These are phyloP conservation scores for Daldinia caldariorum DNA, from an alignment of 495 filamentous ascomycete species.

Conservation along the genomic window DNA sequence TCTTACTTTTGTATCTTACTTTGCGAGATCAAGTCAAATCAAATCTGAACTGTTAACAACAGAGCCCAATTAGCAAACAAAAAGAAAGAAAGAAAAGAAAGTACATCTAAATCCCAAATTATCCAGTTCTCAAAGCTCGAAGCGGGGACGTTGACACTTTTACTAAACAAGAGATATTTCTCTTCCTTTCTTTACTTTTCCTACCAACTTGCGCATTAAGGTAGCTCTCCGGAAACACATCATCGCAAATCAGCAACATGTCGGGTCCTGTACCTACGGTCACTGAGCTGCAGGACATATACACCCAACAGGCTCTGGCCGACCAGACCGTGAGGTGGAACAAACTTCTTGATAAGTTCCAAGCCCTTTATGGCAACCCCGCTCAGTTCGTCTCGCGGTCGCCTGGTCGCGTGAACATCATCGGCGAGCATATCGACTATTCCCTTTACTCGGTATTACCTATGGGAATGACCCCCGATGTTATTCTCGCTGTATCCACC, in stretches of 20 bases:
- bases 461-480: slow-evolving; percentile 92
- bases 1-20: neutral
- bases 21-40: neutral
- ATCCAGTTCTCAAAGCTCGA: slow-evolving; percentile 16
- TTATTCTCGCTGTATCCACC: slow-evolving; percentile 84
- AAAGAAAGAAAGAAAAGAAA: neutral
- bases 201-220: neutral
- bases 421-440: slow-evolving; percentile 99
- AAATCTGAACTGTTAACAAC: neutral
- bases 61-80: slow-evolving; percentile 2
- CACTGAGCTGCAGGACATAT: slow-evolving; percentile 71
- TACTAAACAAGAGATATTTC: slow-evolving; percentile 10
- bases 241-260: slow-evolving; percentile 52
- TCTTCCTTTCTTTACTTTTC: slow-evolving; percentile 8
- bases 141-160: slow-evolving; percentile 31
- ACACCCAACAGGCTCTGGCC: slow-evolving; percentile 68
- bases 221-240: neutral
- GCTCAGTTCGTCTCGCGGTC: slow-evolving; percentile 89
- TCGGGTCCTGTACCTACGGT: slow-evolving; percentile 67
- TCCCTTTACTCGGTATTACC: slow-evolving; percentile 95
- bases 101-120: neutral
- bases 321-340: slow-evolving; percentile 75
- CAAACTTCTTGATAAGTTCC: slow-evolving; percentile 74
- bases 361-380: slow-evolving; percentile 71
- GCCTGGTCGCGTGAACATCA: slow-evolving; percentile 96